These are phyloP conservation scores for Populus deltoides DNA, from an alignment of 345 rosid species.

Conservation along the genomic window DNA sequence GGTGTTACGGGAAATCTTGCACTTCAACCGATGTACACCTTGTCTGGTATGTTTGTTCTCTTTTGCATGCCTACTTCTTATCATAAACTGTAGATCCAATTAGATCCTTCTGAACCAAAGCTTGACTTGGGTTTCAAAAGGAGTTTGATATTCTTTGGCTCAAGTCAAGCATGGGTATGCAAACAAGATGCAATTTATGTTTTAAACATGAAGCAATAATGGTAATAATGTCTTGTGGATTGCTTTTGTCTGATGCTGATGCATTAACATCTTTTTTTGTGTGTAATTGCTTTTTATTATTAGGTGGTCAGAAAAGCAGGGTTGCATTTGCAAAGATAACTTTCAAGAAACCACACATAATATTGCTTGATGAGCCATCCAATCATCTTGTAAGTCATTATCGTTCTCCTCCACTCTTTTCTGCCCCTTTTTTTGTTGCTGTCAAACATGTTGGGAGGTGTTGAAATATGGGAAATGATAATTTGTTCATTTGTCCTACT, in stretches of 20 bases:
- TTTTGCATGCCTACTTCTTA: not conserved
- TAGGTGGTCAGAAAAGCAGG: conserved; percentile 99
- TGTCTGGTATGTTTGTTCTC: conserved; percentile 60
- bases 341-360: conserved; percentile 95
- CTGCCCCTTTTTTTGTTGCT: not conserved
- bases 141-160: not conserved
- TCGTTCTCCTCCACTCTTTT: conserved; percentile 1
- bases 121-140: not conserved
- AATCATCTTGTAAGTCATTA: conserved; percentile 91
- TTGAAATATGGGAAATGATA: too few relatives aligned
- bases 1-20: conserved; percentile 99
- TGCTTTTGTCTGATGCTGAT: not conserved
- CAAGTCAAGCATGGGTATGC: conserved; percentile 5
- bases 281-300: not conserved
- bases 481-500: too few relatives aligned
- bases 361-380: conserved; percentile 97
- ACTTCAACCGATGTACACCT: conserved; percentile 96
- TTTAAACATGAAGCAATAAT: not conserved
- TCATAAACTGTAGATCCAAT: not conserved
- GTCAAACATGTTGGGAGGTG: not conserved
- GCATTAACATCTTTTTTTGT: not conserved
- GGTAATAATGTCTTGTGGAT: not conserved
- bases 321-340: conserved; percentile 98
- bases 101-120: not conserved
- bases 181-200: not conserved